Conservation (phyloP, 163 green algal genomes). For the Scenedesmus sp. region DNA sequence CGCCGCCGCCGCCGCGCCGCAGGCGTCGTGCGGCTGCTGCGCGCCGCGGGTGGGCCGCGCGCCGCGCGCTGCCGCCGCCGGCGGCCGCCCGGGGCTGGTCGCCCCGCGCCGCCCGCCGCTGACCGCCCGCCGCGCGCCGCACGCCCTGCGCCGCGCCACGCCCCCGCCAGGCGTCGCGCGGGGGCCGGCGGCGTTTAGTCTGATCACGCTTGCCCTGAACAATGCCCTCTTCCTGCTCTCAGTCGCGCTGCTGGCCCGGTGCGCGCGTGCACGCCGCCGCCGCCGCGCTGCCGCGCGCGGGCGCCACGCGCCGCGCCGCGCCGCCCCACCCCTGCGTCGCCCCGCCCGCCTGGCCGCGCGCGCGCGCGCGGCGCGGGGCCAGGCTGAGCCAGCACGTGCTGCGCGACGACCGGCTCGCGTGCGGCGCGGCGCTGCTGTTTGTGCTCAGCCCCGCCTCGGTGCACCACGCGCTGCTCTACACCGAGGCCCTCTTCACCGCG, state of each 20-base stretch:
- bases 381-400: conserved; percentile 62
- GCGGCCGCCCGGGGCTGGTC: too few species aligned
- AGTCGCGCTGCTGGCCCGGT: conserved; percentile 40
- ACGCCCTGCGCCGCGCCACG: too few species aligned
- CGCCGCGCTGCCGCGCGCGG: conserved; percentile 5
- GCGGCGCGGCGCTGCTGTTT: conserved; percentile 74
- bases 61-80: too few species aligned
- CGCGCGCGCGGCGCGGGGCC: too few species aligned
- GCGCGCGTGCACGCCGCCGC: not conserved
- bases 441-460: conserved; percentile 79
- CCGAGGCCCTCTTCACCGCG: conserved; percentile 82
- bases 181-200: not conserved
- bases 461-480: conserved; percentile 89
- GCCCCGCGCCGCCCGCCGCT: too few species aligned
- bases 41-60: not conserved
- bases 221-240: conserved; percentile 54
- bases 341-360: not conserved
- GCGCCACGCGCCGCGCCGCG: too few species aligned
- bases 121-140: too few species aligned
- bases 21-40: not conserved
- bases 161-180: conserved; percentile 8
- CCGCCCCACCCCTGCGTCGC: too few species aligned
- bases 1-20: too few species aligned
- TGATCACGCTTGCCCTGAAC: conserved; percentile 53
- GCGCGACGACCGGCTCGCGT: conserved; percentile 49